These are phyloP conservation scores for Fusarium fracticaudum DNA, from an alignment of 2,329 filamentous ascomycete genomes.

Conservation along the genomic window DNA sequence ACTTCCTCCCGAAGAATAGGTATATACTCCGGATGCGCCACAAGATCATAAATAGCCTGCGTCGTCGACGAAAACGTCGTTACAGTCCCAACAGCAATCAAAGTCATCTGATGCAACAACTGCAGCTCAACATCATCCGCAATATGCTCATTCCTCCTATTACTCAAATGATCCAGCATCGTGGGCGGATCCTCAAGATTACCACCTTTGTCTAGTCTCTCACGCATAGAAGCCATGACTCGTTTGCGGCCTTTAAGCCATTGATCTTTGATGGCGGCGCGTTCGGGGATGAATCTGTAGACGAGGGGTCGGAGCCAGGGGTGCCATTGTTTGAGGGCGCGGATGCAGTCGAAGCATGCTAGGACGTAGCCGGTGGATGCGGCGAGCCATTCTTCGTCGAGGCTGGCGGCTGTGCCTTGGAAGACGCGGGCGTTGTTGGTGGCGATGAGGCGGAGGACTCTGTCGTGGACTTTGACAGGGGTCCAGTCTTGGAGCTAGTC, in stretches of 20 bases:
- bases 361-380: slow-evolving; percentile 7
- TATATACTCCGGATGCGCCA: slow-evolving; percentile 22
- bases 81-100: slow-evolving; percentile 27
- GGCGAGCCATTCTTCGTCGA: slow-evolving; percentile 13
- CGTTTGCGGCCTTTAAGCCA: slow-evolving; percentile 13
- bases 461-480: slow-evolving; percentile 5
- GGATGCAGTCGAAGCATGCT: slow-evolving; percentile 15
- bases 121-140: slow-evolving; percentile 8
- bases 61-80: slow-evolving; percentile 31
- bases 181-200: background rate
- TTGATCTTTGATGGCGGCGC: slow-evolving; percentile 10
- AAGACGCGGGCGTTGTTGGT: slow-evolving; percentile 20
- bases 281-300: slow-evolving; percentile 11
- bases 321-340: slow-evolving; percentile 20
- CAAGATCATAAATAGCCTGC: slow-evolving; percentile 36
- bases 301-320: slow-evolving; percentile 7
- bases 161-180: slow-evolving; percentile 9
- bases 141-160: background rate
- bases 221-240: background rate
- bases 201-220: background rate
- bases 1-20: slow-evolving; percentile 17
- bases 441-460: background rate
- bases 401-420: slow-evolving; percentile 9
- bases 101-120: slow-evolving; percentile 10
- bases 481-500: background rate